Base-by-base conservation (phyloP, 441 rosid genomes). In the Eutrema salsugineum region DNA sequence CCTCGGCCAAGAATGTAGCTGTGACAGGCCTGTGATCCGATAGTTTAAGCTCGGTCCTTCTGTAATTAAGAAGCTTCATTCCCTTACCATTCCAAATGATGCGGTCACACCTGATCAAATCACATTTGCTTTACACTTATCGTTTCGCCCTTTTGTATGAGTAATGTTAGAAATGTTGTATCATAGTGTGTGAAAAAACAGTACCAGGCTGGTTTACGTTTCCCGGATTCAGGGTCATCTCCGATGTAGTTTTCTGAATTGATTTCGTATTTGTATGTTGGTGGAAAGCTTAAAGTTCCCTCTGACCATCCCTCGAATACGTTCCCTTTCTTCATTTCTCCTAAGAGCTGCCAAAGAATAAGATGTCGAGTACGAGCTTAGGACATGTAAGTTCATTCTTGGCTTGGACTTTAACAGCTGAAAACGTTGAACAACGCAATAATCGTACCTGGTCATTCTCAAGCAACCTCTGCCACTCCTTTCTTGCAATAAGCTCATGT, bases 11-110 rank as follows among this genome's bases (percentile, higher is more conserved):
- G 75, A 81, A 91, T 3, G 82, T 82, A 62, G 97, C 97, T n/a
- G 86, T 84, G 70, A 94, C 97, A 15, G 97, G 97, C 19, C 99
- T 89, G 71, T 94, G 97, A 79, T 94, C 97, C 5, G 99, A 94
- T 51, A 89, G 75, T 71, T 77, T 88, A 58, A 88, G 79, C 78
- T 94, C 97, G 43, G 77, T 80, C 67, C 99, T 89, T 76, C 82
- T 74, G 80, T 94, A 91, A 47, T 72, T 70, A 66, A 88, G 77
- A 51, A 86, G 93, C 86, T 61, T 85, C 85, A 91, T 79, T 71
- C 96, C 97, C 69, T 85, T 94, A 17, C 97, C 99, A 14, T 73
- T 75, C 12, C 94, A 90, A 71, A 94, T 90, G 46, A 94, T 86
- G 39, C 97, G 97, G 62, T 91, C 99, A 65, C 99, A 94, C 99